Evolutionary conservation across 2,329 filamentous ascomycete genomes (phyloP), one percentile per base, ranked within the genome.

Genomic region (Epichloe bromicola): DNA sequence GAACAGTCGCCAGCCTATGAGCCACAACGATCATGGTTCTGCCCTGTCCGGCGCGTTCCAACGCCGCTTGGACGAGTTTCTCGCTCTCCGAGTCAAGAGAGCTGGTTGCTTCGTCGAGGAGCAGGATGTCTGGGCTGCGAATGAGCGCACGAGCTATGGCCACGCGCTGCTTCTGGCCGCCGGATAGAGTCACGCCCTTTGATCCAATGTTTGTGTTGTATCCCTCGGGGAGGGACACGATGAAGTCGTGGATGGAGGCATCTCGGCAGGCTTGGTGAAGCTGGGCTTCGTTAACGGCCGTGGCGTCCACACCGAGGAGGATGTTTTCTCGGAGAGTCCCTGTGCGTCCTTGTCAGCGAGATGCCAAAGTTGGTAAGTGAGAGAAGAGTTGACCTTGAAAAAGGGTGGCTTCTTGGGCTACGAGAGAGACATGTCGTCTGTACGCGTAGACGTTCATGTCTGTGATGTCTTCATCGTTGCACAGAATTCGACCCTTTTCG

Each of bases 11-110:
- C 46, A 91, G 70, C 14, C 86, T 74, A 63, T 91, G 87, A 1
- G 87, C 87, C 11, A 93, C 85, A 3, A 85, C 85, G 3, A 93
- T 72, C 54, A 86, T 86, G 2, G 87, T 82, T 7, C 76, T 68
- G 2, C 76, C 77, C 55, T 73, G 72, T 3, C 74, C 74, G 0
- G 79, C 80, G 41, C 72, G 72, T 69, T 88, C 82, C 60, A 90
- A 80, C 0, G 85, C 84, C 1, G 70, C 71, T 64, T 90, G 78
- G 4, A 81, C 77, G n/a, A 80, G 68, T 61, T 76, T 73, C 64
- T 80, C 76, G 42, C 74, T 75, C 59, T 82, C 78, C 2, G 75
- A 79, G 59, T 87, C 84, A 3, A 87, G 71, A 6, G 81, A 81
- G 51, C 78, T 82, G 0, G 85, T 88, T 3, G 84, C 83, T 66